Base-by-base conservation (phyloP, 148 eudicot genomes). In the Rhododendron griersonianum region DNA sequence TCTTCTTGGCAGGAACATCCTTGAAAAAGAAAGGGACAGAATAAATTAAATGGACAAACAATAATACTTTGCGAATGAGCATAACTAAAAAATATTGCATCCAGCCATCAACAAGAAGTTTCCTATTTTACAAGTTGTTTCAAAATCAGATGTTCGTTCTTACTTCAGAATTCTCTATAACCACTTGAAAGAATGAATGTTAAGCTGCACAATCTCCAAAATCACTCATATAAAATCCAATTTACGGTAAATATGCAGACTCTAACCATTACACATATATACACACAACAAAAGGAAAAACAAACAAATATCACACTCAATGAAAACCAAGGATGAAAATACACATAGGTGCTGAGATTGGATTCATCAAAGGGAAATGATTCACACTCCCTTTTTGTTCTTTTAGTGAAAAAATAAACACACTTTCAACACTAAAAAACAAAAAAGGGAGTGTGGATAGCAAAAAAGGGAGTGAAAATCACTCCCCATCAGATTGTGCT, bases 1-100 rank as follows among this genome's bases (percentile, higher is more conserved):
- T 85, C 86, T 96, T 95, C 91, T 92, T 92, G 83, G 93, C 88
- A 48, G 93, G 92, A 77, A 90, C 98, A 89, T 95, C 98, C 99
- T 96, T 84, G 28, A 78, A 18, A 87, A 87, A 33, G 44, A 82
- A 87, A 86, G 44, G 83, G 85, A 85, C 48, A 37, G 85, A 28
- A 30, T 83, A 47, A 35, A 51, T 78, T 87, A 65, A 86, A 83
- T 86, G 50, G 85, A 45, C 77, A 50, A 35, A 48, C 53, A 86
- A 86, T 7, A 44, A 53, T n/a, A 44, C 28, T 48, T 73, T 33
- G 30, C 35, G 39, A 82, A 37, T 82, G 75, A 65, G 30, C 45
- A 83, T 14, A 30, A 45, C 11, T 23, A 33, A 16, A 61, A 59
- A 28, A 71, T 39, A 73, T 28, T 71, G 35, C 78, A 69, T 28